Conservation (phyloP, 495 filamentous ascomycete genomes). For the Neurospora intermedia region DNA sequence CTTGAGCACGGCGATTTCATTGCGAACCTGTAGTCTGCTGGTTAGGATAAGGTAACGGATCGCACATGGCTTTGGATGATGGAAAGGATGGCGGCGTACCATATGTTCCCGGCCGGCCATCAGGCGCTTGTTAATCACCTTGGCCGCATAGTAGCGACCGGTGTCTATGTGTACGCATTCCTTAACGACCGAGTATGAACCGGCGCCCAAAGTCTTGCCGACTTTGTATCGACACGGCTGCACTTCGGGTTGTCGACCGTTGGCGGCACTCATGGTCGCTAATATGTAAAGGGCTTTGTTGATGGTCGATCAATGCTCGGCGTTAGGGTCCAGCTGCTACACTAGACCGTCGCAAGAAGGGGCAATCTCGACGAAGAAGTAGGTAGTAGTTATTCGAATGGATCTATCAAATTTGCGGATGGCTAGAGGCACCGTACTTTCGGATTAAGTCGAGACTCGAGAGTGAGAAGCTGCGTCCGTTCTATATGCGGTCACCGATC, state of each 20-base stretch:
- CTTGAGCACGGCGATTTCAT: slow-evolving; percentile 96
- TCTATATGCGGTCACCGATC: neutral
- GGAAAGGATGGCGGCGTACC: slow-evolving; percentile 40
- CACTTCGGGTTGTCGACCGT: slow-evolving; percentile 30
- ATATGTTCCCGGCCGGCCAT: slow-evolving; percentile 98
- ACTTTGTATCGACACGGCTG: slow-evolving; percentile 81
- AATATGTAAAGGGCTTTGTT: neutral
- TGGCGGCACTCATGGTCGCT: slow-evolving; percentile 23
- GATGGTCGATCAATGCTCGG: neutral
- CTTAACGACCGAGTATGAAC: slow-evolving; percentile 98
- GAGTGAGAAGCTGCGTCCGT: neutral
- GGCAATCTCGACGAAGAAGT: neutral
- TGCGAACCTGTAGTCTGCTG: slow-evolving; percentile 57
- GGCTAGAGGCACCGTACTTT: neutral
- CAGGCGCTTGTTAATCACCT: slow-evolving; percentile 97
- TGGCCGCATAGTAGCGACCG: slow-evolving; percentile 94
- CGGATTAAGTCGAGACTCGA: neutral
- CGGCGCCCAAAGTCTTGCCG: slow-evolving; percentile 91
- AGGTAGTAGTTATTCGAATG: neutral
- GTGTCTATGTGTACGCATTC: slow-evolving; percentile 99
- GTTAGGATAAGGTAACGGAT: neutral
- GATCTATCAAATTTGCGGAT: neutral
- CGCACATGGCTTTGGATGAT: neutral
- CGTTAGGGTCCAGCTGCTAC: neutral
- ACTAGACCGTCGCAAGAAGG: neutral